Percentiles rank a stretch among this genome's conserved stretches.
Evolutionary conservation across 208 protist species (phyloP).

Genomic region (Trypanosomatidae sp.): DNA sequence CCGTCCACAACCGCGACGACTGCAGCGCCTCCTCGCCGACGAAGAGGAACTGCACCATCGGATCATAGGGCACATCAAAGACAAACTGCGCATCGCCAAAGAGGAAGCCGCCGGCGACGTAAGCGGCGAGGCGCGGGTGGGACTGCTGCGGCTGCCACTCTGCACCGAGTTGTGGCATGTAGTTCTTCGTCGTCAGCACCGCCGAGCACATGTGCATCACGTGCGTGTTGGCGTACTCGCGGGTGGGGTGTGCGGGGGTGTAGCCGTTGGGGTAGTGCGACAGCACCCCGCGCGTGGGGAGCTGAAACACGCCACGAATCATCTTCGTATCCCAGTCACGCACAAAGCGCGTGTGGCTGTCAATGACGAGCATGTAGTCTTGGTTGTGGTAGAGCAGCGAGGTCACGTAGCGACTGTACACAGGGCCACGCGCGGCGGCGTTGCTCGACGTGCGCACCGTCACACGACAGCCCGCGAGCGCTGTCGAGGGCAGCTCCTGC

Average conservation of each 20-base stretch:
- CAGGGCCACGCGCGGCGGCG: constrained; percentile 50
- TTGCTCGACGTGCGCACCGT: constrained; percentile 20
- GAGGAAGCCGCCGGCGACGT: constrained; percentile 61
- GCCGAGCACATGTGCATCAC: constrained; percentile 64
- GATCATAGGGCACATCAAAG: constrained; percentile 85
- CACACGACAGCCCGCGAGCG: constrained; percentile 45
- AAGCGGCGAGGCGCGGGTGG: constrained; percentile 30
- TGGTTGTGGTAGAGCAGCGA: constrained; percentile 64
- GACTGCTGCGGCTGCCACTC: constrained; percentile 13
- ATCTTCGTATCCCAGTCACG: constrained; percentile 63
- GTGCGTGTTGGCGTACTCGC: constrained; percentile 18
- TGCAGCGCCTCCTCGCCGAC: constrained; percentile 89
- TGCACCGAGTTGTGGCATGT: constrained; percentile 51
- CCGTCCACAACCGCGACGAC: constrained; percentile 74
- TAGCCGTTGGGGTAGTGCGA: constrained; percentile 79
- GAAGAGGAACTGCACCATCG: constrained; percentile 87
- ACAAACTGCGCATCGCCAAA: constrained; percentile 64
- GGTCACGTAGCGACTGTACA: constrained; percentile 64
- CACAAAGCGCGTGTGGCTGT: constrained; percentile 72
- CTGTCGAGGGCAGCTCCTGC: constrained; percentile 14
- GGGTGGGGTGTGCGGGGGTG: constrained; percentile 18
- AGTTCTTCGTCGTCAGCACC: constrained; percentile 33
- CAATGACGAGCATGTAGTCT: constrained; percentile 81
- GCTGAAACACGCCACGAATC: constrained; percentile 41
- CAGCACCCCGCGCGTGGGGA: constrained; percentile 48